Evolutionary conservation across 345 rosid species (phyloP).

Genomic region (Hypericum perforatum): DNA sequence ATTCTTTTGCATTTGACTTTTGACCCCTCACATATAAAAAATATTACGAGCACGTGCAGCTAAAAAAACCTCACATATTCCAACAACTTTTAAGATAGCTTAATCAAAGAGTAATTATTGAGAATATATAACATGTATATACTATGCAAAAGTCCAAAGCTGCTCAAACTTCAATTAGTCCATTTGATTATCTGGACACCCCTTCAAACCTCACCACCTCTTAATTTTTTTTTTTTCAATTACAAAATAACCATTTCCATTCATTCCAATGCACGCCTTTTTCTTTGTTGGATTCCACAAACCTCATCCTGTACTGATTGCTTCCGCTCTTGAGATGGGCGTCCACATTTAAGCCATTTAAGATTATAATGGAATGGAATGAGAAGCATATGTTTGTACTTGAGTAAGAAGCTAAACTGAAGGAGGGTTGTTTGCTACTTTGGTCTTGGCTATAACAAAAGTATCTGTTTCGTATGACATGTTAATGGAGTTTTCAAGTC

Average conservation of each 20-base stretch:
- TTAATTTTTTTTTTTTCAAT: too few species aligned
- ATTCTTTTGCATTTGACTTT: slow-evolving; percentile 45
- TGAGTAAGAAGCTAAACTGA: slow-evolving; percentile 1
- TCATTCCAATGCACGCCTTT: slow-evolving; percentile 10
- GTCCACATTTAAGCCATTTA: slow-evolving; percentile 20
- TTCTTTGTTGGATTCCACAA: slow-evolving; percentile 21
- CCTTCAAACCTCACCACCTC: too few species aligned
- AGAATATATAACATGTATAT: too few species aligned
- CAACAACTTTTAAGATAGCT: too few species aligned
- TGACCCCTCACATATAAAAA: slow-evolving; percentile 14
- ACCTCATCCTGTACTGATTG: neutral
- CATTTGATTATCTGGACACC: too few species aligned
- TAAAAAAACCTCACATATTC: too few species aligned
- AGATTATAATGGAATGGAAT: neutral
- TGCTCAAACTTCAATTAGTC: too few species aligned
- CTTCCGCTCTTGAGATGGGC: slow-evolving; percentile 20
- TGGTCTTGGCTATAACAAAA: neutral
- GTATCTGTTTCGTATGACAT: slow-evolving; percentile 8
- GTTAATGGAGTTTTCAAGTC: slow-evolving; percentile 36
- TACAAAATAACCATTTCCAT: slow-evolving; percentile 2
- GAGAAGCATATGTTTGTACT: slow-evolving; percentile 10
- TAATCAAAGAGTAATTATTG: too few species aligned
- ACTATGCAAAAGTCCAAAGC: too few species aligned
- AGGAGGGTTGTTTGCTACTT: neutral
- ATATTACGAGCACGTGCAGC: too few species aligned